Evolutionary conservation across 2,329 filamentous ascomycete species (phyloP), one percentile per base, ranked within the genome.

Genomic region (Cladosporium sp.): DNA sequence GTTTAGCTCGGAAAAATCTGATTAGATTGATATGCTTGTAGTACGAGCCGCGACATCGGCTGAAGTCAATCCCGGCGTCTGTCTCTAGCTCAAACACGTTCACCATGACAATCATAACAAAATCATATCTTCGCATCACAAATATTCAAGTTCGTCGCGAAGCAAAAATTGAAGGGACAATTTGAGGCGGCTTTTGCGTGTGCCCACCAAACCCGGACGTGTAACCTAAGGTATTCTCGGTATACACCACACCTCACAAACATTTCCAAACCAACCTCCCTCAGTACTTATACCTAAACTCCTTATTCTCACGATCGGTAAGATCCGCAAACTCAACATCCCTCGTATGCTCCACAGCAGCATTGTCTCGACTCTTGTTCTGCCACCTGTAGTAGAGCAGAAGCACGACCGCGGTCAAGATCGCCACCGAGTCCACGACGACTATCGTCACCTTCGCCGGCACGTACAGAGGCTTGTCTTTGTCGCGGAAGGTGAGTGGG

Each of bases 271-370:
- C 32, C 32, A 36, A 36, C 15, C 4, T n/a, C 9, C 22, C 22
- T 48, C 27, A 48, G 17, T 48, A 48, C 27, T 48, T 49, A 18
- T 83, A 83, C 43, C 77, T 71, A 61, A 83, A 83, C 17, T 70
- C 72, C 58, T 72, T 73, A 58, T 84, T 83, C 66, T 83, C 74
- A 59, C 64, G 73, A 53, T 83, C 80, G 6, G 80, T 83, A 68
- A 79, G 22, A 36, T 56, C 54, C 13, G 45, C 44, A 44, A 56
- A 54, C 37, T 58, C 54, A 9, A 54, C 36, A 29, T 56, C 44
- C n/a, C 49, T 30, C 43, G 29, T 42, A 22, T 51, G 45, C 6
- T 50, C 54, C 9, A 47, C 22, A 63, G 19, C 73, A 71, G 32
- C 66, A 67, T 56, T 78, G 72, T 62, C 63, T 11, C 60, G 55